phyloP scores from a whole-genome alignment of 441 rosid genomes.

The Euphorbia schlechtendalii region DNA sequence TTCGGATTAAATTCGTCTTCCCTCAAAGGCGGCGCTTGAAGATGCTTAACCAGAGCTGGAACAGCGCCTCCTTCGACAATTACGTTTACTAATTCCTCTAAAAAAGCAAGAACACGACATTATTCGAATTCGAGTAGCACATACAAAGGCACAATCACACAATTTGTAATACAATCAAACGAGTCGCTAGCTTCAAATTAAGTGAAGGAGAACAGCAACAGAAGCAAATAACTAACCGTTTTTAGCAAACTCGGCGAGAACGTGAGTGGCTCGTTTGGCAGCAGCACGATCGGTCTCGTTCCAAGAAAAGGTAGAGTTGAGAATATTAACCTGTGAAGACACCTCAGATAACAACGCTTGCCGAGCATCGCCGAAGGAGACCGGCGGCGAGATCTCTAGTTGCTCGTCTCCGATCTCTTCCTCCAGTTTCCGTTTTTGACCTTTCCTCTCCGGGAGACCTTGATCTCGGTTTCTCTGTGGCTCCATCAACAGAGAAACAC shows the following conservation, averaged over 20 bases:
- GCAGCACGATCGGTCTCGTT: slow-evolving; percentile 82
- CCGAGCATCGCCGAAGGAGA: slow-evolving; percentile 46
- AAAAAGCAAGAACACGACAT: background rate
- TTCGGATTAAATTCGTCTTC: slow-evolving; percentile 42
- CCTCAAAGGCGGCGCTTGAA: slow-evolving; percentile 61
- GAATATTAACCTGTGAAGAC: slow-evolving; percentile 60
- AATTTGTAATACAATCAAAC: background rate
- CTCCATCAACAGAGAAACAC: slow-evolving; percentile 35
- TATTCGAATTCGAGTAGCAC: slow-evolving; percentile 1
- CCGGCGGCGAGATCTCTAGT: slow-evolving; percentile 44
- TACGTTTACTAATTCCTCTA: slow-evolving; percentile 92
- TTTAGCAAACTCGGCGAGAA: slow-evolving; percentile 92
- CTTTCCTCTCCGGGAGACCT: slow-evolving; percentile 69
- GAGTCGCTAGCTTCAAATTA: background rate
- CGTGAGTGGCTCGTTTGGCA: slow-evolving; percentile 89
- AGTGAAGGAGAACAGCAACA: slow-evolving; percentile 13
- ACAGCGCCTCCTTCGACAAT: slow-evolving; percentile 95
- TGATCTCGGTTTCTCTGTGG: slow-evolving; percentile 54
- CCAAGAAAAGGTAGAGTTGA: slow-evolving; percentile 73
- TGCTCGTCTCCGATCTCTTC: slow-evolving; percentile 50
- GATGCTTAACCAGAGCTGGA: slow-evolving; percentile 89
- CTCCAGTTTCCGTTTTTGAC: slow-evolving; percentile 90
- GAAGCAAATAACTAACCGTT: slow-evolving; percentile 44
- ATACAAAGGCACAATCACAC: slow-evolving; percentile 6
- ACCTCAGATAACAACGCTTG: slow-evolving; percentile 56